Percentiles rank a stretch among this genome's conserved stretches.
phyloP scores from a whole-genome alignment of 1,284 basidiomycete genomes.

The Microbotryum scabiosae region DNA sequence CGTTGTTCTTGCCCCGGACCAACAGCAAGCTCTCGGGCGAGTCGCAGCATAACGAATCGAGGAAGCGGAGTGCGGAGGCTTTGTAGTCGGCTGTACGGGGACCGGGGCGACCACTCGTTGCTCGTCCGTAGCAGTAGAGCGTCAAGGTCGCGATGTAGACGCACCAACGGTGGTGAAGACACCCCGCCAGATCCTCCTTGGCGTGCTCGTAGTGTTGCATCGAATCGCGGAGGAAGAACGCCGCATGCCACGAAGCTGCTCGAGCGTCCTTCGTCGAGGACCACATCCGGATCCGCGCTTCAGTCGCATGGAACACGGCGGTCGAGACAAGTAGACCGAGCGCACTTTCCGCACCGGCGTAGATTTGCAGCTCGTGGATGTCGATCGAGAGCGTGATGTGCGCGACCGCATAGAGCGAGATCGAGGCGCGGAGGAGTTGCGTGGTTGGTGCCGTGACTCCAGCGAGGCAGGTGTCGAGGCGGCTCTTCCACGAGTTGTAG shows the following conservation, averaged over 20 bases:
- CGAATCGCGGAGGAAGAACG: constrained; percentile 29
- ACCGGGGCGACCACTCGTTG: constrained; percentile 20
- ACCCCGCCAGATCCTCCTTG: constrained; percentile 28
- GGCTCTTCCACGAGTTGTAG: constrained; percentile 34
- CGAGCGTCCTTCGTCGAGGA: constrained; percentile 22
- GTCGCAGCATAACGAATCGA: constrained; percentile 28
- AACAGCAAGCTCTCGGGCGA: constrained; percentile 28
- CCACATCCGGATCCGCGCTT: constrained; percentile 22
- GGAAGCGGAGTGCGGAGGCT: constrained; percentile 19
- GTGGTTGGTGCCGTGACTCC: constrained; percentile 24
- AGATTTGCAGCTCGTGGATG: constrained; percentile 32
- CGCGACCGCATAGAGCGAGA: constrained; percentile 33
- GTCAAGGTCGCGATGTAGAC: constrained; percentile 29
- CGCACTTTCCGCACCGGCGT: constrained; percentile 29
- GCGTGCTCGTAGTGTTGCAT: constrained; percentile 27
- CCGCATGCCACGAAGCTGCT: constrained; percentile 33
- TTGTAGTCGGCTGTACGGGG: constrained; percentile 12
- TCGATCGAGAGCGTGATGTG: constrained; percentile 34
- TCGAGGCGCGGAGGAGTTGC: constrained; percentile 32
- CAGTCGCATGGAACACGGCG: constrained; percentile 19
- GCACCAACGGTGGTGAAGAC: constrained; percentile 29
- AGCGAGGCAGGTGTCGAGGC: constrained; percentile 30
- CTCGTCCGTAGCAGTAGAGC: constrained; percentile 26
- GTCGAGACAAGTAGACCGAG: constrained; percentile 30
- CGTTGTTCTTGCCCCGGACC: constrained; percentile 22